Base-by-base conservation (phyloP, 805 yeast genomes). In the Zygoascus flipseniorum region DNA sequence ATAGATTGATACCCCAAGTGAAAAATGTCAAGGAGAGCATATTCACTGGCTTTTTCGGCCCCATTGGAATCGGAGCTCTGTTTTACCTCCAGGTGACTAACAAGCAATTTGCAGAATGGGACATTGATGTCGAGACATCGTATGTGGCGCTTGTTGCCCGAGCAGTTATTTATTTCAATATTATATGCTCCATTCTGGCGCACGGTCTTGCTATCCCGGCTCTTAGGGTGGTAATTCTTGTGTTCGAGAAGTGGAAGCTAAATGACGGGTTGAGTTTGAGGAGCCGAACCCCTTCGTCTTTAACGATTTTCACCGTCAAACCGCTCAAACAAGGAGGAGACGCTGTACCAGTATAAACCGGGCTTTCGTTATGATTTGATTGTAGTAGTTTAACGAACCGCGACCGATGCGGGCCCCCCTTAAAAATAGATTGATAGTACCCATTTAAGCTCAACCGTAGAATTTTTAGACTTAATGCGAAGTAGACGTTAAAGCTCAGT, bases 11-110 rank as follows among this genome's bases (percentile, higher is more conserved):
- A 26, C 86, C 87, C 1, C 85, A 81, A 59, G 74, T 84, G 41
- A 76, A 76, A 54, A 73, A 78, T 39, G 78, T 85, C 82, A 75
- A 81, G 63, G 89, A 84, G 62, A 87, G 87, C 0, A 60, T 83
- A 5, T 81, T 84, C 62, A 79, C 83, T 56, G 89, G 89, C 46
- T 87, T 81, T 69, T 84, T 84, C 62, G 89, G 89, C 41, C 89
- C 89, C 14, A 82, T 84, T 63, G 89, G 89, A 23, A 83, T 81
- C 2, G 85, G 85, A 32, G 85, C 83, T 2, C 69, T 81, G n/a
- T 81, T 78, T 60, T 79, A 82, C 44, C 74, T 74, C 20, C 70
- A 71, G 52, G 67, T 77, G 55, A 79, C 81, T 1, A 65, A 57
- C 32, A 73, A 54, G 58, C 64, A 57, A 68, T 69, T 63, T 55